phyloP scores from a whole-genome alignment of 345 rosid genomes.

The Salix udensis region DNA sequence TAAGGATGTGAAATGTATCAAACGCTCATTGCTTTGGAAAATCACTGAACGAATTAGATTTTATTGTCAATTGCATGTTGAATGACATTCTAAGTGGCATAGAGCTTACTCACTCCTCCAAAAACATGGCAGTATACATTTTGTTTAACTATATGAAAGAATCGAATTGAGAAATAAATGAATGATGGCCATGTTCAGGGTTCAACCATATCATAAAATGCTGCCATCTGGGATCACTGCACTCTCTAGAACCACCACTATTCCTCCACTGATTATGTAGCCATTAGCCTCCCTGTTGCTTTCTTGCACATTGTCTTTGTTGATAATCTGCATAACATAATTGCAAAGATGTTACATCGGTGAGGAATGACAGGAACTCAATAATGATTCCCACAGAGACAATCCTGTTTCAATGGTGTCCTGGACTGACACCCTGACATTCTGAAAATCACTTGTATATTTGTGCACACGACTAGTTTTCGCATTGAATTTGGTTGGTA shows the following conservation, averaged over 20 bases:
- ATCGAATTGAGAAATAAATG: neutral
- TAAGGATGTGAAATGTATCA: neutral
- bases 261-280: slow-evolving; percentile 63
- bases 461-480: neutral
- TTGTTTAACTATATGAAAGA: too few species aligned
- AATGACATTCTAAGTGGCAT: neutral
- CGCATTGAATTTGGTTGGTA: neutral
- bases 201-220: slow-evolving; percentile 36
- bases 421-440: neutral
- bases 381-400: neutral
- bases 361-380: neutral
- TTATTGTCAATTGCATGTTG: neutral
- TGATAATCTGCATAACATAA: slow-evolving; percentile 48
- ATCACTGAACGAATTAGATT: neutral
- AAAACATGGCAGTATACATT: neutral
- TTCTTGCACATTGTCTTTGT: slow-evolving; percentile 66
- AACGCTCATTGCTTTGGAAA: neutral
- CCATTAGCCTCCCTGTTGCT: slow-evolving; percentile 56
- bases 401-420: neutral
- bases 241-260: slow-evolving; percentile 52
- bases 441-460: neutral
- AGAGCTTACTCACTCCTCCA: neutral
- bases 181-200: neutral
- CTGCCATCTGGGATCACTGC: slow-evolving; percentile 53
- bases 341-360: neutral